phyloP scores from a whole-genome alignment of 805 yeast genomes.

The Saccharomycopsis sp. region DNA sequence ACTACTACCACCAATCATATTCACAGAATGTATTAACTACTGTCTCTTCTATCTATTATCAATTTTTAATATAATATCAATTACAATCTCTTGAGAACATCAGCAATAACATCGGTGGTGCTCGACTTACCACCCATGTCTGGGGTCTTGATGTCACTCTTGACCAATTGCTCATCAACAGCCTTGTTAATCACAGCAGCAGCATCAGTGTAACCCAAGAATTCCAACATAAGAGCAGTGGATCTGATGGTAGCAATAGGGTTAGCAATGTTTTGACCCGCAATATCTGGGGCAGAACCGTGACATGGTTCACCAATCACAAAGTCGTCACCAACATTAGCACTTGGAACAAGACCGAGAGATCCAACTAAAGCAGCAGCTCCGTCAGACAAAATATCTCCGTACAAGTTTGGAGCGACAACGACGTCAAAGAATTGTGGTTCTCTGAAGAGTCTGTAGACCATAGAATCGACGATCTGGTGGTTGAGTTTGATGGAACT shows the following conservation, averaged over 20 bases:
- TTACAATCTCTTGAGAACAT: conserved; percentile 58
- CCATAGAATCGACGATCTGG: conserved; percentile 99
- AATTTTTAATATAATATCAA: neutral
- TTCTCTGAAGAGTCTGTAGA: conserved; percentile 96
- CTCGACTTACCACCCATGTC: conserved; percentile 90
- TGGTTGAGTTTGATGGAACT: conserved; percentile 67
- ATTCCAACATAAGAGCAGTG: conserved; percentile 94
- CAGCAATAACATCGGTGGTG: conserved; percentile 82
- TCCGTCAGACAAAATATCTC: conserved; percentile 95
- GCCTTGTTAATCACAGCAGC: conserved; percentile 92
- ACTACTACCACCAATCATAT: too few species aligned
- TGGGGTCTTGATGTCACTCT: conserved; percentile 70
- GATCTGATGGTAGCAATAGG: conserved; percentile 98
- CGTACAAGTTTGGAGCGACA: conserved; percentile 97
- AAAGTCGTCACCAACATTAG: conserved; percentile 92
- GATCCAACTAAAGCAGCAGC: conserved; percentile 98
- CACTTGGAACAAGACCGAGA: conserved; percentile 95
- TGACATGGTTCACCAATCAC: conserved; percentile 99
- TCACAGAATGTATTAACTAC: too few species aligned
- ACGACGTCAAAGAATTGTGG: conserved; percentile 96
- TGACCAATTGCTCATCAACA: conserved; percentile 86
- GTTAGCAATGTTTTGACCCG: conserved; percentile 89
- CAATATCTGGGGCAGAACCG: conserved; percentile 98
- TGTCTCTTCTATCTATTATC: neutral
- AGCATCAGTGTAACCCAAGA: conserved; percentile 83